Evolutionary conservation across 805 yeast genomes (phyloP), one percentile per base, ranked within the genome.

Genomic region (Candida sithepensis): DNA sequence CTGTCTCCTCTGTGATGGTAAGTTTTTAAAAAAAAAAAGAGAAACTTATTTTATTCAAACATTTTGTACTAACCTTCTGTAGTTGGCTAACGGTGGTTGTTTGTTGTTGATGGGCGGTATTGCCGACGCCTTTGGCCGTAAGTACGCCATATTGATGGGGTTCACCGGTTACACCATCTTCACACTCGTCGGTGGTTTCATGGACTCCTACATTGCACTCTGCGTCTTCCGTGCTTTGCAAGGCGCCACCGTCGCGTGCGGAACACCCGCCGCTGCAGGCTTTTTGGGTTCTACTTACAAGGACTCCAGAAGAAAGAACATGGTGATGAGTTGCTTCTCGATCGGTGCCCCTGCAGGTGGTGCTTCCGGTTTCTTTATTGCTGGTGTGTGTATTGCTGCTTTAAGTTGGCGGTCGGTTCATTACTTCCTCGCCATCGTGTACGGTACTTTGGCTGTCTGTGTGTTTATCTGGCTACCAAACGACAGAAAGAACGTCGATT

Each of bases 301-400:
- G 28, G 70, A 71, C 24, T 67, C 75, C 0, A 52, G 53, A 34
- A 50, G 78, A 33, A 73, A 73, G 50, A 74, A 74, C 53, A 52
- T 68, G 52, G 76, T 60, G 16, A 61, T 73, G 70, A 72, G 77
- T 34, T 58, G 67, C 28, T 71, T 73, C 49, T 59, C 71, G 8
- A 70, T 72, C 2, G 79, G 80, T 5, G 77, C 78, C 1, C 80
- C 80, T 2, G 55, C 72, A 4, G 80, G 80, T 19, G 71, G 68
- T 41, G 72, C 74, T 3, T 50, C 59, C 18, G 80, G 79, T 0
- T 63, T 63, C n/a, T 51, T 75, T 23, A 50, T 68, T 19, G 77
- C 76, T 7, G 80, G 78, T 43, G 68, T 75, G 9, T 69, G 75
- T 50, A 52, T 63, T n/a, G 59, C 67, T 43, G 57, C 63, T 14